Conservation (phyloP, 805 yeast genomes). For the Priceomyces carsonii region DNA sequence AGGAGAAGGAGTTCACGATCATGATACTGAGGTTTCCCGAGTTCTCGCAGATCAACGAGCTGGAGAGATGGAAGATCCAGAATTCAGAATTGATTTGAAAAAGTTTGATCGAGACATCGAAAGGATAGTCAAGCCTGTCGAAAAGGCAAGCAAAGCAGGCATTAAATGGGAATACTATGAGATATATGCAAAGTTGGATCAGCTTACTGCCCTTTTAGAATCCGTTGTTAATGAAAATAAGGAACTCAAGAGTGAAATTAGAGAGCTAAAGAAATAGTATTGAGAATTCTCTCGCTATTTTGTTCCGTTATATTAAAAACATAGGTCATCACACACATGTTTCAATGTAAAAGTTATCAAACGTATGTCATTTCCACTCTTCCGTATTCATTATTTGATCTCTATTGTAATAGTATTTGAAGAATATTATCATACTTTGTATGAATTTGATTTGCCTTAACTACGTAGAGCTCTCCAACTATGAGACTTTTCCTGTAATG, state of each 20-base stretch:
- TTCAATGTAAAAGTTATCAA: too few species aligned
- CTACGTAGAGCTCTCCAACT: too few species aligned
- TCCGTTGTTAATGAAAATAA: slow-evolving; percentile 36
- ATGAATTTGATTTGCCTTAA: too few species aligned
- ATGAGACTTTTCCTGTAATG: slow-evolving; percentile 4
- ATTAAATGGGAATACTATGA: slow-evolving; percentile 66
- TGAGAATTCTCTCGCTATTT: too few species aligned
- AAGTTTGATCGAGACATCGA: slow-evolving; percentile 55
- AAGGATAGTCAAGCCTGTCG: slow-evolving; percentile 57
- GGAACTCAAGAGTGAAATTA: slow-evolving; percentile 21
- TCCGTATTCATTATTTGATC: too few species aligned
- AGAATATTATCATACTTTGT: too few species aligned
- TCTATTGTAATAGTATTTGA: too few species aligned
- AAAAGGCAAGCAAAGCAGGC: slow-evolving; percentile 53
- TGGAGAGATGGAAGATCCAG: slow-evolving; percentile 71
- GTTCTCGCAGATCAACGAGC: slow-evolving; percentile 50
- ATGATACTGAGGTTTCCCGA: slow-evolving; percentile 37
- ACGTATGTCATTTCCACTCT: too few species aligned
- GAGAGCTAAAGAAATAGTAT: slow-evolving; percentile 1
- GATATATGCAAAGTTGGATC: slow-evolving; percentile 52
- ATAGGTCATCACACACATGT: too few species aligned
- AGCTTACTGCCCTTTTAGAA: slow-evolving; percentile 41
- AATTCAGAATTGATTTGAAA: slow-evolving; percentile 52
- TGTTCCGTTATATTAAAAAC: too few species aligned
- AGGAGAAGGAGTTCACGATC: slow-evolving; percentile 39